Percentiles rank a stretch among this genome's conserved stretches.
These are phyloP conservation scores for Trichoderma asperelloides DNA, from an alignment of 495 filamentous ascomycete genomes.

Conservation along the genomic window DNA sequence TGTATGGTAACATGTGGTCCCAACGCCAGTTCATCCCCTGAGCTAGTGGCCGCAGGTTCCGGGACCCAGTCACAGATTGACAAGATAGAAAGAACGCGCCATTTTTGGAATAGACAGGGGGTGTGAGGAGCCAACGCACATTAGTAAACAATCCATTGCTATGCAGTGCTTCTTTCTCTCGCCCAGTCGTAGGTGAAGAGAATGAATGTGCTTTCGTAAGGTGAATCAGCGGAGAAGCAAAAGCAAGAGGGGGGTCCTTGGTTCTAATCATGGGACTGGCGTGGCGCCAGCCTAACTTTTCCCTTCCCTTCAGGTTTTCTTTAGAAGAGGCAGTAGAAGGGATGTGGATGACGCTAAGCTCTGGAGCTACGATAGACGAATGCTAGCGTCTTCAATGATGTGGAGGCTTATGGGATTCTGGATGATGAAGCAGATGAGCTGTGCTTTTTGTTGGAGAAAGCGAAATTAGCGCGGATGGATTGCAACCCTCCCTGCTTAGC, in stretches of 20 bases:
- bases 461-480: neutral
- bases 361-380: slow-evolving; percentile 1
- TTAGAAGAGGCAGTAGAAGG: neutral
- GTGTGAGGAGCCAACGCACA: neutral
- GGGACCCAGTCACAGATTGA: slow-evolving; percentile 2
- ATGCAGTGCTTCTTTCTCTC: neutral
- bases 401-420: neutral
- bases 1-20: neutral
- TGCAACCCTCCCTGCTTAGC: no score
- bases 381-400: neutral
- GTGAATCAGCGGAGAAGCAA: neutral
- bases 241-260: neutral
- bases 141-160: neutral
- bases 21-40: slow-evolving; percentile 5
- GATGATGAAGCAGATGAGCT: no score
- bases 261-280: neutral
- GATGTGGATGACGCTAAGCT: neutral
- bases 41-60: slow-evolving; percentile 8
- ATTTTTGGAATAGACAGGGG: slow-evolving; percentile 1
- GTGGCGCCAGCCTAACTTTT: neutral
- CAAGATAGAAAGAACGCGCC: slow-evolving; percentile 3
- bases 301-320: neutral
- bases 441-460: neutral
- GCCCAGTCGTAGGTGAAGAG: no score
- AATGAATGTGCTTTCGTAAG: neutral